Conservation (phyloP, 371 early-diverging fungal genomes). For the Fennellomyces sp. region DNA sequence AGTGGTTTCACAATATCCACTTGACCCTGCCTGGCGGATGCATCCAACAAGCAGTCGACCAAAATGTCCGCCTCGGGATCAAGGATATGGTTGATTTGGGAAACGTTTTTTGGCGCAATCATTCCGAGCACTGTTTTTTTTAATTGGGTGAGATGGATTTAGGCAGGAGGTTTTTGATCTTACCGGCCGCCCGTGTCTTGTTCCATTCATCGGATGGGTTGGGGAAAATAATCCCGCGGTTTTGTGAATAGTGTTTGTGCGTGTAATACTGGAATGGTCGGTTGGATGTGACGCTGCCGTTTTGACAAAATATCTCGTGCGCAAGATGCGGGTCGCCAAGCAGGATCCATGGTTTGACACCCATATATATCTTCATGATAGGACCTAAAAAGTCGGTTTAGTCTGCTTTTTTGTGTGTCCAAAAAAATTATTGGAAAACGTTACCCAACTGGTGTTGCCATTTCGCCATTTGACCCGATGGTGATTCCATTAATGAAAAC, state of each 20-base stretch:
- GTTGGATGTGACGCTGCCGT: constrained; percentile 14
- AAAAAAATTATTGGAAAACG: not conserved
- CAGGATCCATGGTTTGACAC: constrained; percentile 19
- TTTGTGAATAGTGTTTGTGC: constrained; percentile 6
- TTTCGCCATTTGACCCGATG: not conserved
- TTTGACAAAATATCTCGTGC: constrained; percentile 16
- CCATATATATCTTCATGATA: constrained; percentile 17
- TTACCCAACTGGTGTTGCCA: not conserved
- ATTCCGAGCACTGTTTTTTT: constrained; percentile 1
- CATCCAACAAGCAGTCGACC: too few relatives aligned
- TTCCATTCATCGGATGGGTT: constrained; percentile 8
- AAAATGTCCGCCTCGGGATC: too few relatives aligned
- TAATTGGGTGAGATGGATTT: too few relatives aligned
- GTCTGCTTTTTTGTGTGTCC: too few relatives aligned
- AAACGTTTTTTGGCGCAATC: constrained; percentile 10
- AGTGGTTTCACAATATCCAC: constrained; percentile 7
- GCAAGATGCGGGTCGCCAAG: constrained; percentile 21
- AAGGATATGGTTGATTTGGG: too few relatives aligned
- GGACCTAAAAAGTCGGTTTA: constrained; percentile 5
- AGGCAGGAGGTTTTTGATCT: too few relatives aligned
- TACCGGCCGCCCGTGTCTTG: constrained; percentile 12
- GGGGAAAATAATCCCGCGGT: constrained; percentile 15
- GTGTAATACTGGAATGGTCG: constrained; percentile 13
- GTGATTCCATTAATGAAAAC: not conserved
- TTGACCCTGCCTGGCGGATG: too few relatives aligned